These are phyloP conservation scores for Beauveria rudraprayagi DNA, from an alignment of 2,329 filamentous ascomycete genomes.

Conservation along the genomic window DNA sequence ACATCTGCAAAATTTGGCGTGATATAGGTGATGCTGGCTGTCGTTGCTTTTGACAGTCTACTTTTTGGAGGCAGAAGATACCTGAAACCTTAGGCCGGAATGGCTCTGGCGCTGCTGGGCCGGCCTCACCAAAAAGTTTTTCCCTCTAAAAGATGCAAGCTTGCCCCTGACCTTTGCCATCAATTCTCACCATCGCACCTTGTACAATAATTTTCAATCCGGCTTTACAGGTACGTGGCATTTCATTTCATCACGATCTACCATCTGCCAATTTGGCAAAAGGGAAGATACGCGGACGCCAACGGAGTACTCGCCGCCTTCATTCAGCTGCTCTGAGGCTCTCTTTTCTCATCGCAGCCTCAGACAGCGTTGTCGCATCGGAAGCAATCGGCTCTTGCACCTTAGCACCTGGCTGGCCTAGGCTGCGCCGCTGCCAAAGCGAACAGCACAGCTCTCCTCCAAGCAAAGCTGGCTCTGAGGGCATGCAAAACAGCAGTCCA, in stretches of 20 bases:
- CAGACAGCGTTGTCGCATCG: background rate
- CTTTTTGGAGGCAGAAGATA: constrained; percentile 12
- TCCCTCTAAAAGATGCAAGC: constrained; percentile 9
- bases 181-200: background rate
- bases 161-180: constrained; percentile 14
- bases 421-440: background rate
- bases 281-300: background rate
- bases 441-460: background rate
- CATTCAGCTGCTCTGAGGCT: background rate
- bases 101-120: constrained; percentile 1
- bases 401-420: background rate
- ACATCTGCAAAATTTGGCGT: background rate
- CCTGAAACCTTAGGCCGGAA: constrained; percentile 30
- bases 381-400: constrained; percentile 4
- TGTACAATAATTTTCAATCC: constrained; percentile 7
- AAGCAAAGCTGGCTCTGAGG: background rate
- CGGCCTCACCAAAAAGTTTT: constrained; percentile 23
- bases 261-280: background rate
- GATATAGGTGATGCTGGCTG: background rate
- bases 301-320: background rate
- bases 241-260: background rate
- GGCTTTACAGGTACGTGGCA: background rate
- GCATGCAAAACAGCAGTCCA: constrained; percentile 4
- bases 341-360: background rate
- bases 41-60: background rate